Conservation (phyloP, 345 rosid species). For the Acer negundo region DNA sequence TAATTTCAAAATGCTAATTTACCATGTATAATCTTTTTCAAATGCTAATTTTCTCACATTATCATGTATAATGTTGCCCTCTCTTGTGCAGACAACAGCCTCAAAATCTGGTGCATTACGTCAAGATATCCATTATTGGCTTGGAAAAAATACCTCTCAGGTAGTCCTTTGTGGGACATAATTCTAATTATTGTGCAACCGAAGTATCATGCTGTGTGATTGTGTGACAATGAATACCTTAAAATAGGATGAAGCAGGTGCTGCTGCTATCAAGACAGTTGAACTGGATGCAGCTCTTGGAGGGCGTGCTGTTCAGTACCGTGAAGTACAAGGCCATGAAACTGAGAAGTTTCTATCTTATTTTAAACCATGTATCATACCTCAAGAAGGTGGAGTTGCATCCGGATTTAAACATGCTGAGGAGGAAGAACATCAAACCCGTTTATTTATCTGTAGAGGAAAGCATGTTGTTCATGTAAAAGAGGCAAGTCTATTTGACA, state of each 20-base stretch:
- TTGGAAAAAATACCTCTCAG: slow-evolving; percentile 89
- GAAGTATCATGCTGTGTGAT: slow-evolving; percentile 2
- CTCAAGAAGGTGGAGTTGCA: slow-evolving; percentile 90
- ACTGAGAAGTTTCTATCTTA: slow-evolving; percentile 91
- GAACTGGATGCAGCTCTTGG: slow-evolving; percentile 99
- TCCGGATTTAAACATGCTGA: slow-evolving; percentile 85
- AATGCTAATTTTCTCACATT: neutral
- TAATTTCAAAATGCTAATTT: neutral
- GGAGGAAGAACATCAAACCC: slow-evolving; percentile 75
- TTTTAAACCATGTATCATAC: slow-evolving; percentile 97
- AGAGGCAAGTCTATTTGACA: slow-evolving; percentile 63
- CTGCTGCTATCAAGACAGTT: slow-evolving; percentile 85
- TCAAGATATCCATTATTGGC: slow-evolving; percentile 92
- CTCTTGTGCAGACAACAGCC: slow-evolving; percentile 64
- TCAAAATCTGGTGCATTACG: slow-evolving; percentile 71
- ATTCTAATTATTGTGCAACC: neutral
- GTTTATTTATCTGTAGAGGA: slow-evolving; percentile 89
- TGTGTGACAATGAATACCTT: slow-evolving; percentile 27
- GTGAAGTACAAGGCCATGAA: slow-evolving; percentile 96
- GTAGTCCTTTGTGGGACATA: slow-evolving; percentile 32
- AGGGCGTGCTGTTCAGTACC: slow-evolving; percentile 98
- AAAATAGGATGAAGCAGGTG: slow-evolving; percentile 92
- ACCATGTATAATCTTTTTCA: neutral
- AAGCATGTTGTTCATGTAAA: slow-evolving; percentile 91
- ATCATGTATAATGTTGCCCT: neutral